These are phyloP conservation scores for Plenodomus tracheiphilus DNA, from an alignment of 2,329 filamentous ascomycete genomes.

Conservation along the genomic window DNA sequence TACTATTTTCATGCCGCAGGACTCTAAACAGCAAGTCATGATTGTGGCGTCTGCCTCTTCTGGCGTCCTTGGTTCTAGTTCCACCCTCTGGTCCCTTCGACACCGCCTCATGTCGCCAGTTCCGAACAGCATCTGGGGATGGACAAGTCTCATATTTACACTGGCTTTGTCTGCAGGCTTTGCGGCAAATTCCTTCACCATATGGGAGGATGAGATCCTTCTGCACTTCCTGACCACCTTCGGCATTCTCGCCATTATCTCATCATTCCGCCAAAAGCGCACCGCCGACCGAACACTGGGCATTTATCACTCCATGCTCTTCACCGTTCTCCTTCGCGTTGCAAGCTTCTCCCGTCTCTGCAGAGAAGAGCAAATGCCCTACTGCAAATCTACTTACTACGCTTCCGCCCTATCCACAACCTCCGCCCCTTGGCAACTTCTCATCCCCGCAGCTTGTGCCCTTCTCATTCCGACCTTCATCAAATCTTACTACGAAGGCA, in stretches of 20 bases:
- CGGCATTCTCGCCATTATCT: slow-evolving; percentile 72
- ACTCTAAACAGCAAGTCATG: slow-evolving; percentile 45
- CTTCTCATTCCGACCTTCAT: slow-evolving; percentile 73
- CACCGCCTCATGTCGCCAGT: slow-evolving; percentile 57
- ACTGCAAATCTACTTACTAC: slow-evolving; percentile 94
- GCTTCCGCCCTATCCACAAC: slow-evolving; percentile 89
- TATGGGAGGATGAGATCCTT: slow-evolving; percentile 96
- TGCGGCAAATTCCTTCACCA: slow-evolving; percentile 96
- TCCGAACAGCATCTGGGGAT: slow-evolving; percentile 84
- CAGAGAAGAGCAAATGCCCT: slow-evolving; percentile 97
- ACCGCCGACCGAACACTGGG: slow-evolving; percentile 72
- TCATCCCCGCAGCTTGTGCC: slow-evolving; percentile 75
- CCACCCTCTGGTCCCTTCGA: slow-evolving; percentile 48
- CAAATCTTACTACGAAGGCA: slow-evolving; percentile 78
- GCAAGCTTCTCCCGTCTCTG: slow-evolving; percentile 90
- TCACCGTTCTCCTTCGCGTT: slow-evolving; percentile 75
- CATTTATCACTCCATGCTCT: slow-evolving; percentile 81
- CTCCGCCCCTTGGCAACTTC: slow-evolving; percentile 85
- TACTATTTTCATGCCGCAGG: slow-evolving; percentile 48
- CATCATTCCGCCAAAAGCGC: slow-evolving; percentile 73
- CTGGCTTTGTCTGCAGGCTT: slow-evolving; percentile 90
- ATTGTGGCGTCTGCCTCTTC: slow-evolving; percentile 48
- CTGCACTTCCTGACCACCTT: slow-evolving; percentile 91
- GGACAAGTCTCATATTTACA: slow-evolving; percentile 78
- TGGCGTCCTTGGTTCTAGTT: slow-evolving; percentile 45